Evolutionary conservation across 2,329 filamentous ascomycete species (phyloP), one percentile per base, ranked within the genome.

Genomic region (Neurospora sp.): DNA sequence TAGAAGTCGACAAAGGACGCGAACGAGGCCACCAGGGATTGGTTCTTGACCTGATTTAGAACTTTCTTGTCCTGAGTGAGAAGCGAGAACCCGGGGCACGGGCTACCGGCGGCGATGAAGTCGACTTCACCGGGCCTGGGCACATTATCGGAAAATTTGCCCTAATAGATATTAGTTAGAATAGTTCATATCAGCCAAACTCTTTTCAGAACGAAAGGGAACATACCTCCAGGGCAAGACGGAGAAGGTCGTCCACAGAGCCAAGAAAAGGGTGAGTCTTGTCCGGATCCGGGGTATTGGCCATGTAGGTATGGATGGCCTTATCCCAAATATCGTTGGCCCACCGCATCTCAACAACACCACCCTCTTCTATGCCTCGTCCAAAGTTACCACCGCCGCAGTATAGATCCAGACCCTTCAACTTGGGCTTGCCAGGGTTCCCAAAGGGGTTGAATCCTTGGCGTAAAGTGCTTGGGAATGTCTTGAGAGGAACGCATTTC

Each of bases 371-470:
- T 0, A 96, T 81, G 0, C 92, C 92, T 38, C 91, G 84, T 5
- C 92, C 92, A 68, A 96, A 88, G 68, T 90, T 93, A 0, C 92
- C 92, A 19, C 90, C 89, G 0, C 92, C 92, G 73, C 90, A 92
- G 75, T 92, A 96, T 0, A 96, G 80, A 72, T 93, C 91, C 3
- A 95, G 79, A 0, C 89, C 90, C 5, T 81, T 81, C 8, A 92
- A 81, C 28, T 62, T 62, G 8, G 52, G 52, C 70, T 82, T 83
- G 19, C 76, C 71, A 71, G 70, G 77, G 52, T 73, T 39, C 1
- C 71, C 73, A 0, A 69, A 67, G 0, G 87, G 85, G 72, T 89
- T 80, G 57, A 87, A 86, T 0, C 88, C 88, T 77, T 91, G 85
- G 0, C 80, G 82, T 2, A 90, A 72, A 4, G 74, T 75, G 5